Percentiles rank a stretch among this genome's conserved stretches.
These are phyloP conservation scores for Aspergillus udagawae DNA, from an alignment of 2,329 filamentous ascomycete genomes.

Conservation along the genomic window DNA sequence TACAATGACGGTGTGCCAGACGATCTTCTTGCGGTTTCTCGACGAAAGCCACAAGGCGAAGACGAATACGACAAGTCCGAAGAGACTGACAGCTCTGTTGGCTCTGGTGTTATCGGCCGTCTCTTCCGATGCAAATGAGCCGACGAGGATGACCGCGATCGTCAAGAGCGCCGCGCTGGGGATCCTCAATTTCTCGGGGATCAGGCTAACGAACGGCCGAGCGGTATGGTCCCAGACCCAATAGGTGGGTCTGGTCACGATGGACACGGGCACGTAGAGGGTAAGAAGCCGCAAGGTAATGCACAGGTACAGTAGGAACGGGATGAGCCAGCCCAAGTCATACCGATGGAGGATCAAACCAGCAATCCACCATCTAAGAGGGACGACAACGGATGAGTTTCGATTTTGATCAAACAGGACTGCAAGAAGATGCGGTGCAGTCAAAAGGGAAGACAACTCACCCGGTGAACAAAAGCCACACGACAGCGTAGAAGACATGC, in stretches of 20 bases:
- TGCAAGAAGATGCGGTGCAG: slow-evolving; percentile 10
- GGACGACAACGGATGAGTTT: slow-evolving; percentile 12
- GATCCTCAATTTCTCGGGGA: slow-evolving; percentile 64
- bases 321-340: slow-evolving; percentile 76
- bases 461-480: slow-evolving; percentile 53
- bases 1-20: slow-evolving; percentile 77
- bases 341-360: slow-evolving; percentile 67
- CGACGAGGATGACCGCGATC: slow-evolving; percentile 71
- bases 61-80: slow-evolving; percentile 72
- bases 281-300: slow-evolving; percentile 71
- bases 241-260: slow-evolving; percentile 63
- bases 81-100: slow-evolving; percentile 75
- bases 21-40: slow-evolving; percentile 56
- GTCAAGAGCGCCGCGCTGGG: slow-evolving; percentile 60
- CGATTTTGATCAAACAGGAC: neutral
- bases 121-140: slow-evolving; percentile 70
- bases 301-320: slow-evolving; percentile 74
- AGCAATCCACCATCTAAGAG: slow-evolving; percentile 68
- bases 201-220: slow-evolving; percentile 54
- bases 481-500: slow-evolving; percentile 43
- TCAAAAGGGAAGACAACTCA: slow-evolving; percentile 31
- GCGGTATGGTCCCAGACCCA: slow-evolving; percentile 65
- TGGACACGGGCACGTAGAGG: slow-evolving; percentile 65
- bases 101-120: slow-evolving; percentile 70
- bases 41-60: slow-evolving; percentile 66